Conservation (phyloP, 2,329 filamentous ascomycete genomes). For the Fusarium coffeatum region DNA sequence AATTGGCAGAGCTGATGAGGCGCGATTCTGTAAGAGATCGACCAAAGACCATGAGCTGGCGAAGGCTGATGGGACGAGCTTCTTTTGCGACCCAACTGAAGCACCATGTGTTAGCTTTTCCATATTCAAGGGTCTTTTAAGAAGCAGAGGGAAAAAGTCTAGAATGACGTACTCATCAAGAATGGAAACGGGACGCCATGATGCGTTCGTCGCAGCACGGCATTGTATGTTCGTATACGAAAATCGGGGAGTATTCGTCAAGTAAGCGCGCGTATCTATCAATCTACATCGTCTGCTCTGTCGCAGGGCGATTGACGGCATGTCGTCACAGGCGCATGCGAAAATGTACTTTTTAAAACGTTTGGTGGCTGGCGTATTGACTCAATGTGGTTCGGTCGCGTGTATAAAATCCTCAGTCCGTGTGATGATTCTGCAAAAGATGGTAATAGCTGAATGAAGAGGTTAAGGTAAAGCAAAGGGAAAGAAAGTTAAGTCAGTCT, state of each 20-base stretch:
- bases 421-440: neutral
- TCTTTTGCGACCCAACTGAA: slow-evolving; percentile 91
- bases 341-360: slow-evolving; percentile 6
- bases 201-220: slow-evolving; percentile 48
- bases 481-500: slow-evolving; percentile 1
- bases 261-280: slow-evolving; percentile 36
- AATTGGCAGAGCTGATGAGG: slow-evolving; percentile 94
- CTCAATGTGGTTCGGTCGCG: slow-evolving; percentile 15
- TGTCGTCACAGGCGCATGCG: slow-evolving; percentile 56
- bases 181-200: slow-evolving; percentile 73
- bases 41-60: slow-evolving; percentile 97
- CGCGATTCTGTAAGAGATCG: slow-evolving; percentile 90
- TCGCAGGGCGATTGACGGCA: slow-evolving; percentile 61
- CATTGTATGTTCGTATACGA: slow-evolving; percentile 27
- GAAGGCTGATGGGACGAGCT: slow-evolving; percentile 92
- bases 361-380: neutral
- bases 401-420: neutral
- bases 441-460: neutral
- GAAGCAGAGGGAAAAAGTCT: neutral
- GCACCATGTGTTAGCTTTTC: slow-evolving; percentile 35
- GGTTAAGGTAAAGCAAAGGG: neutral
- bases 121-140: neutral
- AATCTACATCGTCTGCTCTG: slow-evolving; percentile 57
- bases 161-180: slow-evolving; percentile 68
- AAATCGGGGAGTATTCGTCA: slow-evolving; percentile 18